Evolutionary conservation across 768 basidiomycete genomes (phyloP), one percentile per base, ranked within the genome.

Genomic region (Phlegmacium glaucopus): DNA sequence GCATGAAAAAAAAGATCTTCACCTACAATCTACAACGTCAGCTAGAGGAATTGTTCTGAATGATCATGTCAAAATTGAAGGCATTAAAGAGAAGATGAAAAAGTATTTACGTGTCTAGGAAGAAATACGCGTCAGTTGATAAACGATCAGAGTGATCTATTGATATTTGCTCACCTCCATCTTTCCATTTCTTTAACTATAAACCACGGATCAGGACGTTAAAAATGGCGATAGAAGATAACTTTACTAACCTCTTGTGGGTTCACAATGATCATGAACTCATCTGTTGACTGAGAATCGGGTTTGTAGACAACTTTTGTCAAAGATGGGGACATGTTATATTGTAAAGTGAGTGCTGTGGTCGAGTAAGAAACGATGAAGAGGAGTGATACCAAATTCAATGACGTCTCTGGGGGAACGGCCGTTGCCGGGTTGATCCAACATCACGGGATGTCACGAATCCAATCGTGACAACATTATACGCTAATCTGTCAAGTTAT

Each of bases 261-360:
- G 61, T 88, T 77, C 36, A 90, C 82, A 53, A 91, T 74, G 62
- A 85, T 66, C 48, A 76, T 78, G 70, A 67, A 93, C 68, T 90
- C 87, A 45, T 89, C 81, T 16, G 82, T 83, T 7, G 82, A 79
- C 55, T 84, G 79, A 45, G 78, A 62, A 58, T 84, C 81, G 27
- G 89, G 85, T 68, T 89, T 88, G 76, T 88, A 93, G 55, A 91
- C 70, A 60, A 92, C 77, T 71, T 87, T 83, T 46, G 79, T 78
- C 50, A 86, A 57, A 35, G 65, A 53, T 54, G 79, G 77, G 28
- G 69, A 46, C 76, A 77, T 78, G 50, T 42, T 67, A 45, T 26
- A 54, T 42, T 44, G 47, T 52, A 59, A 47, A 44, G 51, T 47
- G 22, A 44, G 45, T 38, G n/a, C n/a, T n/a, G n/a, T n/a, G n/a